phyloP scores from a whole-genome alignment of 805 yeast genomes.

The Saturnispora gosingensis region DNA sequence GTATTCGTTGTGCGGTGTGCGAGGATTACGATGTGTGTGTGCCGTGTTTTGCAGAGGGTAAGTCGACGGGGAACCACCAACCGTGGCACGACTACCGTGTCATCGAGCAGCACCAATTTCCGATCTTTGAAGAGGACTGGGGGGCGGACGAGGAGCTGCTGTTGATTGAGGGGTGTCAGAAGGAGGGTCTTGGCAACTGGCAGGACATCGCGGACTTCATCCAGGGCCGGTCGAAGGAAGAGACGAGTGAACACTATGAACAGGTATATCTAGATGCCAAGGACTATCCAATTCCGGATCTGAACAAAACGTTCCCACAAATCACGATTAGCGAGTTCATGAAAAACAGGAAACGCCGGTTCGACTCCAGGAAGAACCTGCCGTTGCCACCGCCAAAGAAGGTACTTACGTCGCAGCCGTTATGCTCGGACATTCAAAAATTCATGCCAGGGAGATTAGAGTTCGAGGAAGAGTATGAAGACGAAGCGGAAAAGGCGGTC shows the following conservation, averaged over 20 bases:
- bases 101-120: conserved; percentile 90
- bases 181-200: conserved; percentile 93
- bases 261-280: conserved; percentile 58
- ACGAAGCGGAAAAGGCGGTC: conserved; percentile 89
- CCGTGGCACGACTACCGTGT: conserved; percentile 92
- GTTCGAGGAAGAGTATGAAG: conserved; percentile 92
- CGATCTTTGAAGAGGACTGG: conserved; percentile 85
- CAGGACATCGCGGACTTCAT: conserved; percentile 95
- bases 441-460: conserved; percentile 98
- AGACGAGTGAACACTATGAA: conserved; percentile 77
- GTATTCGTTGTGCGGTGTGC: conserved; percentile 89
- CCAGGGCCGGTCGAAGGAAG: conserved; percentile 86
- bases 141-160: conserved; percentile 97
- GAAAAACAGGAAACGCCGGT: conserved; percentile 53
- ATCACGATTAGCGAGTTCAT: conserved; percentile 64
- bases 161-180: conserved; percentile 84
- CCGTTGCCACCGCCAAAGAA: conserved; percentile 83
- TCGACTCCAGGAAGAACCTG: conserved; percentile 62
- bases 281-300: conserved; percentile 83
- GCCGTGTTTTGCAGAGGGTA: conserved; percentile 88
- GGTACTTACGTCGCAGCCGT: conserved; percentile 86
- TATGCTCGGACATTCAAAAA: conserved; percentile 95
- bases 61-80: conserved; percentile 71
- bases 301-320: conserved; percentile 56
- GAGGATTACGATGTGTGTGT: conserved; percentile 95